Conservation (phyloP, 257 asterid genomes). For the Gentiana macrophylla region DNA sequence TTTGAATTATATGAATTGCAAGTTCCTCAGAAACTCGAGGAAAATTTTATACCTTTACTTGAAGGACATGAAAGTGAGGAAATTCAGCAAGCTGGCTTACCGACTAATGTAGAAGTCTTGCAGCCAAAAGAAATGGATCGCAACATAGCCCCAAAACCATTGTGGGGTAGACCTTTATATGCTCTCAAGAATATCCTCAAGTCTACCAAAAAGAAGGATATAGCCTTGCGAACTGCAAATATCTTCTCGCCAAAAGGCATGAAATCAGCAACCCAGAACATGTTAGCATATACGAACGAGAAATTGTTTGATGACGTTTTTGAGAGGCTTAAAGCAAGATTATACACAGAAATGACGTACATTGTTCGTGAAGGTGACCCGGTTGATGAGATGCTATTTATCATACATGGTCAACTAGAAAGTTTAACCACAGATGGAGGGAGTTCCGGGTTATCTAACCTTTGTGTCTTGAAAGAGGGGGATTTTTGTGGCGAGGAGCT, state of each 20-base stretch:
- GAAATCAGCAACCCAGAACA: background rate
- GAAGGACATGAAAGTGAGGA: background rate
- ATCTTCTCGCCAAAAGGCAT: background rate
- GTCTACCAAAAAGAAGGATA: background rate
- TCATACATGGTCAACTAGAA: conserved; percentile 88
- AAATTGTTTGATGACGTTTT: conserved; percentile 88
- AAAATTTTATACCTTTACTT: background rate
- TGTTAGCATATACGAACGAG: conserved; percentile 94
- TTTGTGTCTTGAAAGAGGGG: conserved; percentile 65
- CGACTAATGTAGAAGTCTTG: background rate
- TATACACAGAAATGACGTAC: conserved; percentile 71
- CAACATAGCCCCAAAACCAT: background rate
- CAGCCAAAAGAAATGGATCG: background rate
- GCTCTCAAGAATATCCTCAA: conserved; percentile 5
- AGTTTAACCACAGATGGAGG: conserved; percentile 98
- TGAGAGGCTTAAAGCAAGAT: conserved; percentile 87
- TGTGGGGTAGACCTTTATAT: background rate
- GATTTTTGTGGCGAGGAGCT: conserved; percentile 99
- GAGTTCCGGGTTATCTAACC: conserved; percentile 84
- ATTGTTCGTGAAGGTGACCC: conserved; percentile 95
- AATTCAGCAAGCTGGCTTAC: background rate
- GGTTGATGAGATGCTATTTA: conserved; percentile 82
- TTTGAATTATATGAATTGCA: background rate
- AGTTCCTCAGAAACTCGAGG: background rate
- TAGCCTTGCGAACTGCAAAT: background rate